These are phyloP conservation scores for Sporisorium reilianum DNA, from an alignment of 1,284 basidiomycete genomes.

Conservation along the genomic window DNA sequence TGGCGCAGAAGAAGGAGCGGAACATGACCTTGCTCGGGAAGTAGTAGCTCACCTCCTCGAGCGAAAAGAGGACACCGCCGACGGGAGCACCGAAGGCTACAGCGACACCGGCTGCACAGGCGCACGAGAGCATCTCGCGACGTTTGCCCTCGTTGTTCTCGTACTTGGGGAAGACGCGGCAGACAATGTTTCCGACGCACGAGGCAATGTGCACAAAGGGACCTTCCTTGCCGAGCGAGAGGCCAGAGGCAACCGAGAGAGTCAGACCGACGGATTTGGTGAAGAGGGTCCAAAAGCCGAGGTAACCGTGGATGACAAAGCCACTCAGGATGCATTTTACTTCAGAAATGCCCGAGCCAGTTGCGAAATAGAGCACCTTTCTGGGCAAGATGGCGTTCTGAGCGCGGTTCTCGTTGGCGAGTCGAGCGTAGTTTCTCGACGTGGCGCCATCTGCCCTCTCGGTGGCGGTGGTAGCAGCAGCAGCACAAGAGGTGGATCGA, in stretches of 20 bases:
- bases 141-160: slow-evolving; percentile 82
- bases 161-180: slow-evolving; percentile 77
- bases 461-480: background rate
- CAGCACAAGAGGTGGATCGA: background rate
- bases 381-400: slow-evolving; percentile 71
- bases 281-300: slow-evolving; percentile 87
- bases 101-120: slow-evolving; percentile 79
- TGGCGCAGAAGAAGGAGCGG: slow-evolving; percentile 65
- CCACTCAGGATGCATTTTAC: slow-evolving; percentile 92
- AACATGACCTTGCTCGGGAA: slow-evolving; percentile 70
- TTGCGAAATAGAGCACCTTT: slow-evolving; percentile 75
- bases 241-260: slow-evolving; percentile 73
- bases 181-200: slow-evolving; percentile 94
- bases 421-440: slow-evolving; percentile 20
- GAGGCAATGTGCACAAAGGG: slow-evolving; percentile 96
- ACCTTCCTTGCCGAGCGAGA: slow-evolving; percentile 79
- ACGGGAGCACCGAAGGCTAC: slow-evolving; percentile 65
- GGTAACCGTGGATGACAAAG: slow-evolving; percentile 96
- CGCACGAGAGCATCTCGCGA: slow-evolving; percentile 59
- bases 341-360: slow-evolving; percentile 95
- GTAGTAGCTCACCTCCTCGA: slow-evolving; percentile 71
- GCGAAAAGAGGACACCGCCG: slow-evolving; percentile 74
- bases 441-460: slow-evolving; percentile 12
- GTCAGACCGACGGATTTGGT: slow-evolving; percentile 90
- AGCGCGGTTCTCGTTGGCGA: slow-evolving; percentile 48